phyloP scores from a whole-genome alignment of 2,329 filamentous ascomycete genomes.

The Arthrobotrys megalospora region DNA sequence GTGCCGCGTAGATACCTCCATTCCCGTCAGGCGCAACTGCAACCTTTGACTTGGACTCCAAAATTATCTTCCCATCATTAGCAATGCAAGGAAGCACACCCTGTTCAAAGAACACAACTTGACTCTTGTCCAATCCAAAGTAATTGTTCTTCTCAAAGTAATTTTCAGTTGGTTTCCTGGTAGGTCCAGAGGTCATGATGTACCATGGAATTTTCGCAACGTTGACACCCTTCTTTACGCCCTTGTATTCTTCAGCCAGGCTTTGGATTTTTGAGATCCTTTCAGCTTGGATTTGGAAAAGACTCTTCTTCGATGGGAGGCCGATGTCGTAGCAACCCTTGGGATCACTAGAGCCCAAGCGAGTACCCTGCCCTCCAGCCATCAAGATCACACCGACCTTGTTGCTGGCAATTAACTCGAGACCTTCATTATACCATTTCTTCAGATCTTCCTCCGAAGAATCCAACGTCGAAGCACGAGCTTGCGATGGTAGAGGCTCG shows the following conservation, averaged over 20 bases:
- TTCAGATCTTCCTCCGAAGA: constrained; percentile 83
- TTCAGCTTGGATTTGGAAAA: constrained; percentile 98
- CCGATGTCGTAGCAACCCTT: constrained; percentile 99
- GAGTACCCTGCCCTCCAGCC: constrained; percentile 96
- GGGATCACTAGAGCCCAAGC: constrained; percentile 91
- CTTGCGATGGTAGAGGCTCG: constrained; percentile 88
- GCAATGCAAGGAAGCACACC: constrained; percentile 96
- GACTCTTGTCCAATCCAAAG: constrained; percentile 88
- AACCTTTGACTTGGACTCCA: constrained; percentile 90
- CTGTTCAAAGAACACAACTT: constrained; percentile 89
- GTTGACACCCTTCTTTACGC: constrained; percentile 69
- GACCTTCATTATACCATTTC: constrained; percentile 83
- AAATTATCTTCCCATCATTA: constrained; percentile 95
- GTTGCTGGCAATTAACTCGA: constrained; percentile 77
- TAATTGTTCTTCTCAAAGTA: constrained; percentile 92
- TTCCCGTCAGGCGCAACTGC: constrained; percentile 98
- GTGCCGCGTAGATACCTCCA: constrained; percentile 93
- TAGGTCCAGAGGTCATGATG: constrained; percentile 98
- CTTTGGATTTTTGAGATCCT: constrained; percentile 87
- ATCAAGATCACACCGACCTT: constrained; percentile 90
- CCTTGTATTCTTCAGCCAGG: constrained; percentile 78
- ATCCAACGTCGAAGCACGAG: constrained; percentile 91
- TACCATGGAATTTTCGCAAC: constrained; percentile 89
- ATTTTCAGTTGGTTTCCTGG: constrained; percentile 88
- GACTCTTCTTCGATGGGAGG: constrained; percentile 89